A percentile compares a stretch with the other conserved stretches of the same genome.
These are phyloP conservation scores for Andrographis paniculata DNA, from an alignment of 305 asterid genomes.

Conservation along the genomic window DNA sequence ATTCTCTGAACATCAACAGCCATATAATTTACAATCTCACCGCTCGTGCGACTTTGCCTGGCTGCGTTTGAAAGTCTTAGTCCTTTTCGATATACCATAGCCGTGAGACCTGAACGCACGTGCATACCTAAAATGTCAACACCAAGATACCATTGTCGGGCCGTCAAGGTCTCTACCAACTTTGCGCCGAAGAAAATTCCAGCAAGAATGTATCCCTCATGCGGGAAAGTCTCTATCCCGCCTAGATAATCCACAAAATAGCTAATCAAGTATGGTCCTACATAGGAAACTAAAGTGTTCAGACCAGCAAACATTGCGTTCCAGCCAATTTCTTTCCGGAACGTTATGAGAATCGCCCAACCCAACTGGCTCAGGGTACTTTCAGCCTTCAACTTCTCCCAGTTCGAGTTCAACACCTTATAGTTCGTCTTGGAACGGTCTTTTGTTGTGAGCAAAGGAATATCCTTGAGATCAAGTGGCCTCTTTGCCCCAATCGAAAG, in stretches of 20 bases:
- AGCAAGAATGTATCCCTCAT: constrained; percentile 90
- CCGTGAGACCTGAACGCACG: constrained; percentile 91
- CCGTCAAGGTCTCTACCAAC: constrained; percentile 70
- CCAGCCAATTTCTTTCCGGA: constrained; percentile 87
- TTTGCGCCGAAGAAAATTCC: constrained; percentile 79
- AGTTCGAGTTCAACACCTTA: constrained; percentile 35
- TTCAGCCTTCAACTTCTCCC: constrained; percentile 58
- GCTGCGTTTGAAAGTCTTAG: constrained; percentile 86
- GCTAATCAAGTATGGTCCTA: constrained; percentile 93
- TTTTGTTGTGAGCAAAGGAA: constrained; percentile 53
- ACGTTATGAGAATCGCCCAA: constrained; percentile 79
- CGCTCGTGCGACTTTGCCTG: constrained; percentile 80
- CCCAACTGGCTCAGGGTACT: constrained; percentile 57
- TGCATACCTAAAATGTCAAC: constrained; percentile 94
- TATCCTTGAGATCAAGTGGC: constrained; percentile 72
- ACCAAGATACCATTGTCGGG: constrained; percentile 96
- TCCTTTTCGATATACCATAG: constrained; percentile 93
- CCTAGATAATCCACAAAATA: constrained; percentile 88
- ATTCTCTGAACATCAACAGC: constrained; percentile 98
- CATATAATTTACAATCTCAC: constrained; percentile 94
- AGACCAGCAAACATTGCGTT: constrained; percentile 82
- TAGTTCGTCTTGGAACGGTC: constrained; percentile 55
- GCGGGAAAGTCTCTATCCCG: constrained; percentile 58
- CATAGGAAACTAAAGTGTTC: constrained; percentile 89
- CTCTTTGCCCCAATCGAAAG: constrained; percentile 55